phyloP scores from a whole-genome alignment of 495 filamentous ascomycete species.

The Aspergillus diversus region DNA sequence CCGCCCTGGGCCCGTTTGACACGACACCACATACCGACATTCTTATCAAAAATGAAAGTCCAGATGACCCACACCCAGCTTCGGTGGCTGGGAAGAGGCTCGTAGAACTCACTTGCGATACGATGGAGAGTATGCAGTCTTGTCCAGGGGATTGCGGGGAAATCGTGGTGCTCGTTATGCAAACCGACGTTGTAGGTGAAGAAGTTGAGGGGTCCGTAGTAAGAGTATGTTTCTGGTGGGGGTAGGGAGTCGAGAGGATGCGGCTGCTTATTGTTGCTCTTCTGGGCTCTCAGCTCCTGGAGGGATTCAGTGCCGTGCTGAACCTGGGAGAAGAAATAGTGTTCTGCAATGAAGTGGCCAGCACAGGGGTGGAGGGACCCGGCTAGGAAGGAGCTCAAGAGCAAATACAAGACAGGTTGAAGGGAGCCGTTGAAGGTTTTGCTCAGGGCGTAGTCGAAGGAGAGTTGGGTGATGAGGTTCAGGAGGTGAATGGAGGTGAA shows the following conservation, averaged over 20 bases:
- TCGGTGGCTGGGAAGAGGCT: constrained; percentile 78
- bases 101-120: constrained; percentile 93
- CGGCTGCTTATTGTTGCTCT: constrained; percentile 26
- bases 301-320: constrained; percentile 62
- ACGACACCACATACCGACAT: constrained; percentile 85
- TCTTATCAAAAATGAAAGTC: constrained; percentile 89
- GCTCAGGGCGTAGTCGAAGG: constrained; percentile 76
- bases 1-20: constrained; percentile 89
- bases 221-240: constrained; percentile 94
- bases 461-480: constrained; percentile 76
- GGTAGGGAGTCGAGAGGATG: constrained; percentile 54
- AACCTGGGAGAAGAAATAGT: constrained; percentile 90
- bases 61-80: constrained; percentile 94
- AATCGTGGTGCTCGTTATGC: constrained; percentile 99
- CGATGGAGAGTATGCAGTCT: constrained; percentile 70
- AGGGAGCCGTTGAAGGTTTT: constrained; percentile 57
- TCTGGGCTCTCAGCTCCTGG: constrained; percentile 35
- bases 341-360: constrained; percentile 98
- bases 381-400: constrained; percentile 88
- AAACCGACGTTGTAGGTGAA: constrained; percentile 96
- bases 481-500: constrained; percentile 82
- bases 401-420: constrained; percentile 70
- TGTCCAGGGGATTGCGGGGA: constrained; percentile 96
- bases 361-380: constrained; percentile 93
- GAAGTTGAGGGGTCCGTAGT: constrained; percentile 92